These are phyloP conservation scores for Nicotiana rustica DNA, from an alignment of 305 asterid species.

Conservation along the genomic window DNA sequence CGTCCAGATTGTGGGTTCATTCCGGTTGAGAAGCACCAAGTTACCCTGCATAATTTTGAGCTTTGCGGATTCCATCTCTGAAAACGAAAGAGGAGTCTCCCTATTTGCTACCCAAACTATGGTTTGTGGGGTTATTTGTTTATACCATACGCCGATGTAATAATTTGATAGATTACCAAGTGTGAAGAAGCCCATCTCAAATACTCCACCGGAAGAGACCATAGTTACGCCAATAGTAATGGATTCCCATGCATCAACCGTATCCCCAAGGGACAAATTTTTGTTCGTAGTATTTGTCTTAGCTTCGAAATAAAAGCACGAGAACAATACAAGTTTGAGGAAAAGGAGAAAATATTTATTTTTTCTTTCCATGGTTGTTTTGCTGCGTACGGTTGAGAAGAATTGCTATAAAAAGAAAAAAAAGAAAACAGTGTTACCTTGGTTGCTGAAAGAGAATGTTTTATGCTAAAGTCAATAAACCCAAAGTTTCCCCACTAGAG, in stretches of 20 bases:
- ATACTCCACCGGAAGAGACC: constrained; percentile 33
- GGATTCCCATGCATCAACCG: neutral
- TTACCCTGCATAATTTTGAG: neutral
- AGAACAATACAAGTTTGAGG: too few species aligned
- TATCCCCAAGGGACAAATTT: neutral
- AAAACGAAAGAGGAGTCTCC: neutral
- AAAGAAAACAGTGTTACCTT: too few species aligned
- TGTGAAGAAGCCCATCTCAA: constrained; percentile 41
- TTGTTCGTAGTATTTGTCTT: neutral
- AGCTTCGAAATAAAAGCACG: too few species aligned
- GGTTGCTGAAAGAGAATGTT: too few species aligned
- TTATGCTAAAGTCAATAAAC: too few species aligned
- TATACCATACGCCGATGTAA: constrained; percentile 38
- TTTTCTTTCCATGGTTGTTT: too few species aligned
- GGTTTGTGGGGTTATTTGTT: neutral
- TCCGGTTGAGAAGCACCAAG: neutral
- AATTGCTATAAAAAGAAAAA: too few species aligned
- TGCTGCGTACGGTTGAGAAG: too few species aligned
- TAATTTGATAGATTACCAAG: neutral
- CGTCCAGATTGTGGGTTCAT: neutral
- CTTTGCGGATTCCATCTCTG: neutral
- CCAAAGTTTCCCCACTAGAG: too few species aligned
- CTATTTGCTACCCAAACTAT: constrained; percentile 19
- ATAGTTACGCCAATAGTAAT: neutral
- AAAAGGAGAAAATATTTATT: too few species aligned